Conservation (phyloP, 768 basidiomycete species). For the Pholiota conissans region DNA sequence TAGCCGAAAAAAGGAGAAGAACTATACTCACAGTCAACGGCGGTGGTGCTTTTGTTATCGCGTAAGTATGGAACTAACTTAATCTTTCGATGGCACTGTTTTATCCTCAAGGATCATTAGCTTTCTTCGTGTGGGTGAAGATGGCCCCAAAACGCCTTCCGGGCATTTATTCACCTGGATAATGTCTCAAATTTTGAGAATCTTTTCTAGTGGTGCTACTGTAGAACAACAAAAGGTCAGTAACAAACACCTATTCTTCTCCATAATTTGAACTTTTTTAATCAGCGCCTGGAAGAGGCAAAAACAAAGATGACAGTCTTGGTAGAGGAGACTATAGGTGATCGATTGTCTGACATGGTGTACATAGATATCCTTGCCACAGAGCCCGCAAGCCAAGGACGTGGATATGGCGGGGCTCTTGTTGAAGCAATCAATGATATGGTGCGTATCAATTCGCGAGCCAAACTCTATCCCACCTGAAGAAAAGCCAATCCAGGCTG, state of each 20-base stretch:
- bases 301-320: not conserved
- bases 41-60: not conserved
- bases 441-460: too few species aligned
- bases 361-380: not conserved
- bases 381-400: not conserved
- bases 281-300: not conserved
- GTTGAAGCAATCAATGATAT: slow-evolving; percentile 1
- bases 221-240: slow-evolving; percentile 2
- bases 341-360: not conserved
- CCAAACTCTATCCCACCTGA: too few species aligned
- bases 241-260: not conserved
- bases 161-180: not conserved
- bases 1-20: not conserved
- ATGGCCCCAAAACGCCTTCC: not conserved
- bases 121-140: not conserved
- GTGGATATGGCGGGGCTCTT: not conserved
- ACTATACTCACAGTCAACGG: not conserved
- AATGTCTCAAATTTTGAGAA: not conserved
- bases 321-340: not conserved
- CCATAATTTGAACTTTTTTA: not conserved
- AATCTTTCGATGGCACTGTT: too few species aligned
- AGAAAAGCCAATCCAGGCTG: too few species aligned
- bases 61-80: too few species aligned
- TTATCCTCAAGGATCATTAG: too few species aligned
- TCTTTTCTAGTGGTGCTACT: not conserved